Evolutionary conservation across 2,329 filamentous ascomycete species (phyloP).

Genomic region (Clonostachys rhizophaga): DNA sequence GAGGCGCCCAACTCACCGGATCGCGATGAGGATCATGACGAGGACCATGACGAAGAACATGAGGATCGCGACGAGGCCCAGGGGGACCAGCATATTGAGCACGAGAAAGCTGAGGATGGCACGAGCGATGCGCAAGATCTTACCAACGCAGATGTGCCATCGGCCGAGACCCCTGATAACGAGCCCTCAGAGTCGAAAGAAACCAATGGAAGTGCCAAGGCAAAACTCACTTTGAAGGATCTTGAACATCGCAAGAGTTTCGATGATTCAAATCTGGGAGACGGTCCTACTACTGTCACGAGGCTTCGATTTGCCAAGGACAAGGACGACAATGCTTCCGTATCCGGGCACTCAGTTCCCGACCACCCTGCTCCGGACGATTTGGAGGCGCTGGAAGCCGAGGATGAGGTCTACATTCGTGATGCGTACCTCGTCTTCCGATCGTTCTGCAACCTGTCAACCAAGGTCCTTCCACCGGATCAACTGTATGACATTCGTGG

Average conservation of each 20-base stretch:
- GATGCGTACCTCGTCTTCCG: conserved; percentile 97
- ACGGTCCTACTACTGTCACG: conserved; percentile 64
- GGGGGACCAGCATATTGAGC: not conserved
- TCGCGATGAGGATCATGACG: too few relatives aligned
- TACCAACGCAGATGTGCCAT: conserved; percentile 28
- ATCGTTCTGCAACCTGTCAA: conserved; percentile 95
- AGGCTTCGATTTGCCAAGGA: conserved; percentile 46
- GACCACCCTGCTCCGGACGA: conserved; percentile 52
- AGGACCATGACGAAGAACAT: too few relatives aligned
- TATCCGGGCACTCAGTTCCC: conserved; percentile 47
- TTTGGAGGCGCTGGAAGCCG: conserved; percentile 58
- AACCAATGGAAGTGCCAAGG: conserved; percentile 23
- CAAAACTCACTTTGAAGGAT: conserved; percentile 62
- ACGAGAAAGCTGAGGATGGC: not conserved
- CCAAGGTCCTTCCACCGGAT: conserved; percentile 83
- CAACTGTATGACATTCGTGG: conserved; percentile 90
- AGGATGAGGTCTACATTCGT: conserved; percentile 95
- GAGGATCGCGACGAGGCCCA: conserved; percentile 49
- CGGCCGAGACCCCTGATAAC: conserved; percentile 22
- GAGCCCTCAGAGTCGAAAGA: conserved; percentile 13
- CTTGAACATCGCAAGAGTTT: conserved; percentile 65
- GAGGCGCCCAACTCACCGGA: conserved; percentile 34
- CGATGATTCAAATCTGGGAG: conserved; percentile 61
- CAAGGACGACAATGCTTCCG: conserved; percentile 28
- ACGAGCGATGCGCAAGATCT: conserved; percentile 7